Conservation (phyloP, 371 early-diverging fungal species). For the Astathelohania contejeani region DNA sequence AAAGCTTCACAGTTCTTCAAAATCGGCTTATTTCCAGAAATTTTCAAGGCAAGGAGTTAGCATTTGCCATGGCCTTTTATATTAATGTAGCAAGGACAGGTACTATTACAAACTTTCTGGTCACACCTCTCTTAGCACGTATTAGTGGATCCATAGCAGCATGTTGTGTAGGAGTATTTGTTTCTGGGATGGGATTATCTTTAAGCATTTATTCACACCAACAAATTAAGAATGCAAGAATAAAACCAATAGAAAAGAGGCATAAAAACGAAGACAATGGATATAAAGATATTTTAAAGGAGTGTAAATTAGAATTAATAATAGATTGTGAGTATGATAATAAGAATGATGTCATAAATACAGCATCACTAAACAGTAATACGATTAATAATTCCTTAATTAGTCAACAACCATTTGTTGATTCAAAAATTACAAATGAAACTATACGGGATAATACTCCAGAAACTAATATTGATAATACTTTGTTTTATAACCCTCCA, state of each 20-base stretch:
- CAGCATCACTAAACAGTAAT: neutral
- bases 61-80: conserved; percentile 56
- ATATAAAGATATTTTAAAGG: neutral
- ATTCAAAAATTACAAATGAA: neutral
- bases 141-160: conserved; percentile 7
- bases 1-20: conserved; percentile 57
- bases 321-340: neutral
- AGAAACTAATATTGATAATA: neutral
- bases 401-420: neutral
- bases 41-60: conserved; percentile 54
- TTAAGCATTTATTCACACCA: neutral
- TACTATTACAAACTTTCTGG: conserved; percentile 55
- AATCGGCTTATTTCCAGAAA: conserved; percentile 55
- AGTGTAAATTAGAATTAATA: neutral
- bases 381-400: neutral
- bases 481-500: neutral
- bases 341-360: neutral
- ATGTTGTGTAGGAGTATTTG: conserved; percentile 5
- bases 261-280: neutral
- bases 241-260: neutral
- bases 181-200: conserved; percentile 11
- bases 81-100: conserved; percentile 56
- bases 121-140: conserved; percentile 51
- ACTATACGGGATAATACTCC: neutral
- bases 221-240: neutral